phyloP scores from a whole-genome alignment of 352 stramenopile species.

The Phytophthora ohioensis region DNA sequence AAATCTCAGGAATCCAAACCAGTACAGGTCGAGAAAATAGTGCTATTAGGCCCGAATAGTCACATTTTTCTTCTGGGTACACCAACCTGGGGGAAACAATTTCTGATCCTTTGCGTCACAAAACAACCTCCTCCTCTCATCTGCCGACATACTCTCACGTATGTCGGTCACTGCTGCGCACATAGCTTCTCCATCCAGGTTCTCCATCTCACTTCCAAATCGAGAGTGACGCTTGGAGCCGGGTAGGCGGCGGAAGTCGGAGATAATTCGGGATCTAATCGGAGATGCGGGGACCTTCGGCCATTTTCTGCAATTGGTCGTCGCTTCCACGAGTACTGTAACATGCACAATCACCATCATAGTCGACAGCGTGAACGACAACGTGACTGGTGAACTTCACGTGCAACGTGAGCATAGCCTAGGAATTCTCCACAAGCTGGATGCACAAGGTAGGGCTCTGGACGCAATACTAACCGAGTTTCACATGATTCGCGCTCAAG shows the following conservation, averaged over 20 bases:
- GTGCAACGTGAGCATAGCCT: no score
- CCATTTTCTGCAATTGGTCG: no score
- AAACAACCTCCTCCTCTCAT: not conserved
- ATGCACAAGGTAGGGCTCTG: no score
- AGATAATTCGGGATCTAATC: not conserved
- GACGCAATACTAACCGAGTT: no score
- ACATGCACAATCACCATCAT: no score
- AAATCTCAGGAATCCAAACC: conserved; percentile 4
- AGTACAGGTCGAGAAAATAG: not conserved
- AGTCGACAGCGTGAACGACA: no score
- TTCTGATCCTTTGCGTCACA: not conserved
- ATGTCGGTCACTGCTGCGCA: not conserved
- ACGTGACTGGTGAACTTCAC: no score
- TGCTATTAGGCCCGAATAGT: not conserved
- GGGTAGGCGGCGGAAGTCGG: not conserved
- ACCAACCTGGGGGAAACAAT: not conserved
- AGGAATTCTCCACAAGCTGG: no score
- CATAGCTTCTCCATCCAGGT: not conserved
- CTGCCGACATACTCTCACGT: not conserved
- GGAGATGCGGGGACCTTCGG: no score
- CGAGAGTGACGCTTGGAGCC: not conserved
- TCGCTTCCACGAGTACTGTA: no score
- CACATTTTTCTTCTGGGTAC: not conserved
- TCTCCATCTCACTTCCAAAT: not conserved
- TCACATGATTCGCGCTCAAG: no score